Base-by-base conservation (phyloP, 1,284 basidiomycete genomes). In the Ganoderma meredithae region DNA sequence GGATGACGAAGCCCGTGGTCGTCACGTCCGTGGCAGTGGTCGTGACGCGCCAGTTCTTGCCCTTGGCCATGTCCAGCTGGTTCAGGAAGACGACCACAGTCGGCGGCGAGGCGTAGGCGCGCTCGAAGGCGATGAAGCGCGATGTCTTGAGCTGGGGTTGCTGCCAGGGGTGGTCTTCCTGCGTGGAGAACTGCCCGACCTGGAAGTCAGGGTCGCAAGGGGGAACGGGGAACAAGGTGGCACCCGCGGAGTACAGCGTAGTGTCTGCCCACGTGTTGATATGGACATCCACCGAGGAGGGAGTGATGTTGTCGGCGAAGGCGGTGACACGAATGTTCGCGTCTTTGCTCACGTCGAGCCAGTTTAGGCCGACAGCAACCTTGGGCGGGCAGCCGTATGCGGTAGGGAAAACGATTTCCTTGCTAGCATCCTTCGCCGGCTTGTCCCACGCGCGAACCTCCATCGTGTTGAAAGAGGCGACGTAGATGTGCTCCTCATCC, bases 201-300 rank as follows among this genome's bases (percentile, higher is more conserved):
- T 69, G 64, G 40, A 69, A 36, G 68, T 68, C 67, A 15, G 25
- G 36, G 67, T 68, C 63, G 63, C 55, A 25, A 17, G 59, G 22
- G 22, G 47, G 22, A 52, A 25, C 22, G 12, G 47, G 47, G 47
- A 52, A 52, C 47, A 22, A 27, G 22, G 22, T 52, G n/a, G 22
- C 25, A 13, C n/a, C 47, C 3, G 47, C 47, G 13, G 47, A 52
- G 47, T 52, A 52, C 10, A 52, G 47, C 47, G 47, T 52, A 12
- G 47, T 52, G 22, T 52, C n/a, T 12, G 22, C 25, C 47, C 22
- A 52, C 10, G 22, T 52, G 25, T 52, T 22, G 47, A 52, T 52
- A 52, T 52, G 47, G 47, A 52, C 25, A 5, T 52, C 22, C n/a
- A 22, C 22, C 12, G 47, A 22, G 47, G 47, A 52, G 6, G 47